phyloP scores from a whole-genome alignment of 1,284 basidiomycete species.

The Phlebopus sp. region DNA sequence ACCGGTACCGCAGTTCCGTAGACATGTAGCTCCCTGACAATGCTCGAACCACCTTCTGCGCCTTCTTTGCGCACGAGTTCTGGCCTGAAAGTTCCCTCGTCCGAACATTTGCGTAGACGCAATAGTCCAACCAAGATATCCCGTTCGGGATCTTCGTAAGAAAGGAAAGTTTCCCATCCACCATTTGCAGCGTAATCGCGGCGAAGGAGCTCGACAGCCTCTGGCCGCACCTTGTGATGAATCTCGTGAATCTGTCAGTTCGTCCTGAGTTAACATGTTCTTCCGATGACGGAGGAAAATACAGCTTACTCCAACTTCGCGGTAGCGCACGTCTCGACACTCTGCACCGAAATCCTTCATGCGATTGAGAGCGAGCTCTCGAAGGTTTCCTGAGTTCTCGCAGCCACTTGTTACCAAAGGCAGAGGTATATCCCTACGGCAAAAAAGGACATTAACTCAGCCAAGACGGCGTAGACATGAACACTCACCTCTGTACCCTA shows the following conservation, averaged over 20 bases:
- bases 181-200: conserved; percentile 97
- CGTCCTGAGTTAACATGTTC: conserved; percentile 5
- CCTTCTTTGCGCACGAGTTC: conserved; percentile 76
- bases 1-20: conserved; percentile 98
- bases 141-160: conserved; percentile 96
- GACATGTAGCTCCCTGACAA: conserved; percentile 97
- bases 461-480: neutral
- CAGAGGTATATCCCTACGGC: conserved; percentile 85
- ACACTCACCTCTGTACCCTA: conserved; percentile 81
- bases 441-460: conserved; percentile 3
- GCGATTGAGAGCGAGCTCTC: conserved; percentile 92
- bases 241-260: conserved; percentile 88
- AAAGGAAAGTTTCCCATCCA: conserved; percentile 99
- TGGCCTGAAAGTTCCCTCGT: conserved; percentile 94
- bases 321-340: conserved; percentile 95
- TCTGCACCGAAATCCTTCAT: conserved; percentile 99
- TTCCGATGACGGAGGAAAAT: neutral
- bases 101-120: conserved; percentile 91
- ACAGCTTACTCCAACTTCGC: conserved; percentile 89
- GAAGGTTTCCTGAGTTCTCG: conserved; percentile 95
- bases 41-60: conserved; percentile 82
- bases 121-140: conserved; percentile 96
- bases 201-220: conserved; percentile 94
- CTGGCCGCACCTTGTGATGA: conserved; percentile 95
- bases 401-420: conserved; percentile 95